Conservation (phyloP, 2,329 filamentous ascomycete species). For the Myriosclerotinia curreyana region DNA sequence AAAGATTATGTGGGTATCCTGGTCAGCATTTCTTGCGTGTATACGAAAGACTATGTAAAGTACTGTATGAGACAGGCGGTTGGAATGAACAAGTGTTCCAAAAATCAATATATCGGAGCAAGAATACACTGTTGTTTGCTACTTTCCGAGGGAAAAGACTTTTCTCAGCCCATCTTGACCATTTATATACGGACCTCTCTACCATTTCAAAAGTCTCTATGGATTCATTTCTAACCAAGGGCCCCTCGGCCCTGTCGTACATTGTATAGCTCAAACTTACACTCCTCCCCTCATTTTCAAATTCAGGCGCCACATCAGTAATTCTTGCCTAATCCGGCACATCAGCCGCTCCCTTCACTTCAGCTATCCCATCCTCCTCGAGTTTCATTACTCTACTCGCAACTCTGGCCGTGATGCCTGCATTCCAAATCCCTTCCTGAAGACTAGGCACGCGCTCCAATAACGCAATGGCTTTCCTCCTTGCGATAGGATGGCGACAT, state of each 20-base stretch:
- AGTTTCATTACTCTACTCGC: constrained; percentile 23
- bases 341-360: constrained; percentile 23
- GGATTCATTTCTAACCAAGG: not conserved
- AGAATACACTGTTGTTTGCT: not conserved
- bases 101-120: not conserved
- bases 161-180: not conserved
- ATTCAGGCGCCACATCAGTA: not conserved
- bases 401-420: constrained; percentile 16
- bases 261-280: constrained; percentile 11
- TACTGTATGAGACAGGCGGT: constrained; percentile 7
- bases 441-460: constrained; percentile 53
- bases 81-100: constrained; percentile 13
- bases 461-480: constrained; percentile 59
- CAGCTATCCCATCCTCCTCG: constrained; percentile 18
- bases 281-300: constrained; percentile 2
- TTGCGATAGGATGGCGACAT: constrained; percentile 53
- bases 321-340: constrained; percentile 26
- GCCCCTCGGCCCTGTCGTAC: not conserved
- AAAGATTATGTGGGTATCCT: constrained; percentile 19
- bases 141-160: not conserved
- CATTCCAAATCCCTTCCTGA: constrained; percentile 65
- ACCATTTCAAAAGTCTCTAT: constrained; percentile 11
- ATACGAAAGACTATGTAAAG: constrained; percentile 14
- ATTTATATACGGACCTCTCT: not conserved
- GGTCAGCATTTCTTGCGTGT: constrained; percentile 19